phyloP scores from a whole-genome alignment of 306 rosid species.

The Lupinus albus region DNA sequence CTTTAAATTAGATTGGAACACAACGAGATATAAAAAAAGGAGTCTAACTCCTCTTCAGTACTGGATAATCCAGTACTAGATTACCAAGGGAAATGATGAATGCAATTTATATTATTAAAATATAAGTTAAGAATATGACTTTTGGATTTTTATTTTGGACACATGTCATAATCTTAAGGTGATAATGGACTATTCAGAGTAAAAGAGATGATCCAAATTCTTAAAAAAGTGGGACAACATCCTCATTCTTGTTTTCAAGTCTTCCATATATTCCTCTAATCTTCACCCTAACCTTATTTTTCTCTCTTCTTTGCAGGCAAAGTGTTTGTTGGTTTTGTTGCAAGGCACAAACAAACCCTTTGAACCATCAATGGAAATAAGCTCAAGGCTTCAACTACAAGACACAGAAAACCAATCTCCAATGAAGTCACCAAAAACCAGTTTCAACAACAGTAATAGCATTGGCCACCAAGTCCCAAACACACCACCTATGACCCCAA shows the following conservation, averaged over 20 bases:
- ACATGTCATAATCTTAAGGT: too few relatives aligned
- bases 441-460: conserved; percentile 44
- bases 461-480: conserved; percentile 48
- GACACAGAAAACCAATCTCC: conserved; percentile 65
- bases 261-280: conserved; percentile 37
- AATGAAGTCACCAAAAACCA: conserved; percentile 67
- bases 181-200: too few relatives aligned
- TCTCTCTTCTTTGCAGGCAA: conserved; percentile 10
- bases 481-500: conserved; percentile 64
- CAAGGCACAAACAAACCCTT: background rate
- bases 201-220: too few relatives aligned
- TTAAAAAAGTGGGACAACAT: too few relatives aligned
- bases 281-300: conserved; percentile 29
- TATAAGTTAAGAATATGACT: too few relatives aligned
- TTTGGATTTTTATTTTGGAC: too few relatives aligned
- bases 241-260: conserved; percentile 72
- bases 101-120: too few relatives aligned
- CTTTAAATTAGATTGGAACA: too few relatives aligned
- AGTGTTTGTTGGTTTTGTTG: conserved; percentile 19
- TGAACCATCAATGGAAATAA: conserved; percentile 65
- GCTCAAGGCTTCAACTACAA: conserved; percentile 54
- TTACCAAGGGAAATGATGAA: too few relatives aligned
- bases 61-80: too few relatives aligned
- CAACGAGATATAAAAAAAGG: too few relatives aligned
- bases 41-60: too few relatives aligned